Evolutionary conservation across 208 protist genomes (phyloP), one percentile per base, ranked within the genome.

Genomic region (Acanthamoeba lenticulata): DNA sequence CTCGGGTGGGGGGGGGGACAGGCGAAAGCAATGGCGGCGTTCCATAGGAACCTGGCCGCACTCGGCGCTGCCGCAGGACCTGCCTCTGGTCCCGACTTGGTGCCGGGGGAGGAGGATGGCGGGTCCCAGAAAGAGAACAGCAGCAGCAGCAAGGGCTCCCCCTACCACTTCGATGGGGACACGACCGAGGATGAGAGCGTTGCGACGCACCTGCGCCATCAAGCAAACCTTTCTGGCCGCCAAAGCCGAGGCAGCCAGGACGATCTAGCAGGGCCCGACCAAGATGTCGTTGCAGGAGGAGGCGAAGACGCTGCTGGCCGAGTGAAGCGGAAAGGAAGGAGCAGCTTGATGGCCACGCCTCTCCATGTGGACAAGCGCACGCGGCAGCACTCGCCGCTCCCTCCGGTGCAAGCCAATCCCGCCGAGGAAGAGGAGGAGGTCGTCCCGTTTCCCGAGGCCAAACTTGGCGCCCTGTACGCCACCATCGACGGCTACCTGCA

Each of bases 401-500:
- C 11, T n/a, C 19, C 21, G 55, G 21, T 19, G 47, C 47, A 9
- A 9, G 47, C 47, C 19, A 29, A 24, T 24, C 6, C 55, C 19
- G 55, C 55, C 47, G 47, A 38, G 1, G 36, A 34, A 74, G 65
- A 74, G 29, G 65, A 74, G 29, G 65, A 44, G 0, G 36, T 1
- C 9, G 29, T 32, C 36, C 9, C 2, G 27, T 21, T 5, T 0
- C n/a, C 21, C 11, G 65, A 74, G 24, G 65, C 29, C 13, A 74
- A 42, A 27, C 65, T 74, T 0, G 65, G 65, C 0, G 65, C 32
- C 29, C 65, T 74, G 65, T 74, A 74, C 65, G 7, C 65, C 19
- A 74, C 65, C 65, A 74, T 74, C n/a, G 65, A 74, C 21, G 65
- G 65, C 65, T 74, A 74, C 32, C 36, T 74, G 19, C 34, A 74